Evolutionary conservation across 2,329 filamentous ascomycete genomes (phyloP).

Genomic region (Passalora sequoiae): DNA sequence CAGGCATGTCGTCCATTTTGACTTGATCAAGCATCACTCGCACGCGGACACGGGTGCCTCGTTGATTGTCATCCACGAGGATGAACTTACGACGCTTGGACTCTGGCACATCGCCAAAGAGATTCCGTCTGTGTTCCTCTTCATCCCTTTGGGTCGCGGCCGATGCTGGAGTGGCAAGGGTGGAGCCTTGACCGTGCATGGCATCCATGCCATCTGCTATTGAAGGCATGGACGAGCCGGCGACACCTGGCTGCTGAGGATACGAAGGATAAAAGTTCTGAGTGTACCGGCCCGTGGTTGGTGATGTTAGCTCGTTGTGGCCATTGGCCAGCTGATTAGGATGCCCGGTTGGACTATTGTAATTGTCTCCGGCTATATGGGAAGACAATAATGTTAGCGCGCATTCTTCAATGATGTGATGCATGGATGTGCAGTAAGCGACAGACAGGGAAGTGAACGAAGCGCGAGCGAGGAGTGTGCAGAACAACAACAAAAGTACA

Average conservation of each 20-base stretch:
- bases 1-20: constrained; percentile 91
- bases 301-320: constrained; percentile 45
- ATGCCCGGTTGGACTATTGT: constrained; percentile 57
- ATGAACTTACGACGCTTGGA: constrained; percentile 95
- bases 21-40: constrained; percentile 90
- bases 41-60: constrained; percentile 75
- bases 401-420: constrained; percentile 26
- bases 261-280: constrained; percentile 74
- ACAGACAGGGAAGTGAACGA: constrained; percentile 22
- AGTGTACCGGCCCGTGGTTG: constrained; percentile 64
- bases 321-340: constrained; percentile 60
- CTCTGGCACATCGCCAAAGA: constrained; percentile 85
- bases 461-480: constrained; percentile 14
- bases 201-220: constrained; percentile 55
- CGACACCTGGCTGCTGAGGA: constrained; percentile 54
- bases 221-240: constrained; percentile 58
- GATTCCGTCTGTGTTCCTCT: constrained; percentile 58
- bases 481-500: constrained; percentile 31
- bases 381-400: constrained; percentile 41
- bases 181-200: constrained; percentile 31
- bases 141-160: constrained; percentile 42
- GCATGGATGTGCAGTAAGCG: constrained; percentile 28
- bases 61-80: constrained; percentile 82
- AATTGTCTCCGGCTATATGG: constrained; percentile 53
- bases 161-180: constrained; percentile 36